phyloP scores from a whole-genome alignment of 2,329 filamentous ascomycete species.

The Fonsecaea nubica region DNA sequence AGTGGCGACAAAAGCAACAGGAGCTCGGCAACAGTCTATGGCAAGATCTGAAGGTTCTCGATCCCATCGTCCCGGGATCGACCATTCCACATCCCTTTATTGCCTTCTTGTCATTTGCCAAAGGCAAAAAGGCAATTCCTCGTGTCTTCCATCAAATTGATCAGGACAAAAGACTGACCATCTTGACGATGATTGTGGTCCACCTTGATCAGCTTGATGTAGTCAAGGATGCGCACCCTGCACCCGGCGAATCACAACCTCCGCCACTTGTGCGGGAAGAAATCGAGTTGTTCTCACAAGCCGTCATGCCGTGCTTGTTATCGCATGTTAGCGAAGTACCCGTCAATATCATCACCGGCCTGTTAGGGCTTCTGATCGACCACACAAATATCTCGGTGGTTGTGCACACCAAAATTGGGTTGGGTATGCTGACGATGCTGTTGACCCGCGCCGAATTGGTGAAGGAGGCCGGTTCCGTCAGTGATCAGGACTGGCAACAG shows the following conservation, averaged over 20 bases:
- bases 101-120: slow-evolving; percentile 88
- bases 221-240: slow-evolving; percentile 78
- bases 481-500: slow-evolving; percentile 76
- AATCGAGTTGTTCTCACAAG: slow-evolving; percentile 85
- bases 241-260: slow-evolving; percentile 73
- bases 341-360: slow-evolving; percentile 86
- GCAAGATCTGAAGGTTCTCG: slow-evolving; percentile 87
- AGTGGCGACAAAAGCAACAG: slow-evolving; percentile 76
- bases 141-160: slow-evolving; percentile 93
- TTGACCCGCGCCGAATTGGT: slow-evolving; percentile 92
- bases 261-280: slow-evolving; percentile 83
- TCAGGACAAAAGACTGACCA: slow-evolving; percentile 87
- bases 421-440: slow-evolving; percentile 90
- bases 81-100: slow-evolving; percentile 86
- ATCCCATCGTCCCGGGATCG: slow-evolving; percentile 79
- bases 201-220: slow-evolving; percentile 93
- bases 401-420: slow-evolving; percentile 83
- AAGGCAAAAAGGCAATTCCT: slow-evolving; percentile 95
- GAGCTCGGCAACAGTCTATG: slow-evolving; percentile 81
- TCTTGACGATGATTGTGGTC: slow-evolving; percentile 93
- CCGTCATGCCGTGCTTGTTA: slow-evolving; percentile 89
- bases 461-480: slow-evolving; percentile 76
- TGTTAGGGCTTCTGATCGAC: slow-evolving; percentile 81
- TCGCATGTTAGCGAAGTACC: slow-evolving; percentile 89
- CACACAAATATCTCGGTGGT: slow-evolving; percentile 84